A percentile compares a stretch with the other conserved stretches of the same genome.
These are phyloP conservation scores for Pachyrhizus erosus DNA, from an alignment of 306 rosid species.

Conservation along the genomic window DNA sequence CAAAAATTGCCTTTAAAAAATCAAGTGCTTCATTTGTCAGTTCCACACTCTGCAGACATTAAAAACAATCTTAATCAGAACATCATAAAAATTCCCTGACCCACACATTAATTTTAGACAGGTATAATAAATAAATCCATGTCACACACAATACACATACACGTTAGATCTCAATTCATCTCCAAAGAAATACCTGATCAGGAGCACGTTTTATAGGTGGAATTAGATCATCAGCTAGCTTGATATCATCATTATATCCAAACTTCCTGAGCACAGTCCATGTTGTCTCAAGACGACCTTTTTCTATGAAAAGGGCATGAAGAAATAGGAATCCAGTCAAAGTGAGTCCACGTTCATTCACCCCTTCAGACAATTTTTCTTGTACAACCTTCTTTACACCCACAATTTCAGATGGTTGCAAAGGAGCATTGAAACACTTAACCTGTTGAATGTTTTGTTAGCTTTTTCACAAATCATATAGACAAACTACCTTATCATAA, in stretches of 20 bases:
- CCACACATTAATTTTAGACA: slow-evolving; percentile 24
- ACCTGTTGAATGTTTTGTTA: slow-evolving; percentile 65
- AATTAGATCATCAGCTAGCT: slow-evolving; percentile 80
- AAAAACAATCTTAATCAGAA: slow-evolving; percentile 36
- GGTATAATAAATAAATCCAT: neutral
- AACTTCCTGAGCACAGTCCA: slow-evolving; percentile 98
- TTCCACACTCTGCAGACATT: slow-evolving; percentile 88
- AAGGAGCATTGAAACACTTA: slow-evolving; percentile 96
- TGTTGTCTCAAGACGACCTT: slow-evolving; percentile 97
- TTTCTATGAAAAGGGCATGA: slow-evolving; percentile 95
- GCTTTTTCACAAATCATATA: slow-evolving; percentile 33
- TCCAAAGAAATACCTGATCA: slow-evolving; percentile 73
- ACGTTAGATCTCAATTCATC: slow-evolving; percentile 17
- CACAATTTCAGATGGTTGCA: slow-evolving; percentile 93
- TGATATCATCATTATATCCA: slow-evolving; percentile 94
- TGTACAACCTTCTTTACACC: slow-evolving; percentile 93
- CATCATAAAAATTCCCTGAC: neutral
- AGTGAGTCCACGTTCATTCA: slow-evolving; percentile 95
- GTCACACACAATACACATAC: neutral
- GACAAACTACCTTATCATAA: neutral
- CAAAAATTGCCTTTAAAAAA: slow-evolving; percentile 80
- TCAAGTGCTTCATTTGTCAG: slow-evolving; percentile 92
- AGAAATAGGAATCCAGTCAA: slow-evolving; percentile 97
- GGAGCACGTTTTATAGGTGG: slow-evolving; percentile 76
- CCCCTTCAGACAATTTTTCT: slow-evolving; percentile 94